phyloP scores from a whole-genome alignment of 164 flowering plant species.

The Piper longum region DNA sequence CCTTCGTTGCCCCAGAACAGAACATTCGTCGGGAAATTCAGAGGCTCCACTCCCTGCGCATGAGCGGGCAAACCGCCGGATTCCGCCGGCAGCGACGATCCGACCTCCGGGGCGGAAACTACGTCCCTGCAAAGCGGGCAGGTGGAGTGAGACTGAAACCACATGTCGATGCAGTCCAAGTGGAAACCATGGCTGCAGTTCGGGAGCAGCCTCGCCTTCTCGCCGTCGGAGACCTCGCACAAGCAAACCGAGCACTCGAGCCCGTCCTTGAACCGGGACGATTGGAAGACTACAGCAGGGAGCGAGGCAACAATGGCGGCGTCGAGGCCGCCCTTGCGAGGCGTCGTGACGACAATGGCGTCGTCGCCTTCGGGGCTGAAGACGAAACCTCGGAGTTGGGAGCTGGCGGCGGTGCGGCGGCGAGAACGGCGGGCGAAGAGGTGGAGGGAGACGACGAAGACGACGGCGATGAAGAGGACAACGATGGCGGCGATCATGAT shows the following conservation, averaged over 20 bases:
- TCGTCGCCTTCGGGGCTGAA: constrained; percentile 13
- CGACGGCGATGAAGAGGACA: constrained; percentile 40
- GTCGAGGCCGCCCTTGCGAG: constrained; percentile 2
- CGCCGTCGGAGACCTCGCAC: constrained; percentile 34
- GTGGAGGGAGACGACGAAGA: constrained; percentile 54
- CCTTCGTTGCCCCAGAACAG: constrained; percentile 1
- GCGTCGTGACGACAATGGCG: constrained; percentile 10
- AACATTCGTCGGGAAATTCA: constrained; percentile 2
- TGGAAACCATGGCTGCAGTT: constrained; percentile 57
- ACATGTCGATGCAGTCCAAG: constrained; percentile 62
- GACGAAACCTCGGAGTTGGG: neutral
- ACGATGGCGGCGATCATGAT: constrained; percentile 47
- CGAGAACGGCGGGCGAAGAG: constrained; percentile 65
- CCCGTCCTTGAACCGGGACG: constrained; percentile 23
- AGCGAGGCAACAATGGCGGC: constrained; percentile 1
- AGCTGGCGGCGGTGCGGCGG: constrained; percentile 18
- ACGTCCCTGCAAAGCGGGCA: constrained; percentile 46
- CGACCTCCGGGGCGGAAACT: constrained; percentile 6
- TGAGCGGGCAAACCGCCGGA: neutral
- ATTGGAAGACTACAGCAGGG: constrained; percentile 21
- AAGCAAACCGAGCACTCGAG: constrained; percentile 54
- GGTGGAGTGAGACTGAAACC: constrained; percentile 58
- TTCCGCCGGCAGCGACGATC: neutral
- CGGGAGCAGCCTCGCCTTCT: constrained; percentile 38
- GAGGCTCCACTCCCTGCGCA: neutral